Evolutionary conservation across 225 moss, liverwort and hornwort species (phyloP), one percentile per base, ranked within the genome.

Genomic region (Physcomitrium patens): DNA sequence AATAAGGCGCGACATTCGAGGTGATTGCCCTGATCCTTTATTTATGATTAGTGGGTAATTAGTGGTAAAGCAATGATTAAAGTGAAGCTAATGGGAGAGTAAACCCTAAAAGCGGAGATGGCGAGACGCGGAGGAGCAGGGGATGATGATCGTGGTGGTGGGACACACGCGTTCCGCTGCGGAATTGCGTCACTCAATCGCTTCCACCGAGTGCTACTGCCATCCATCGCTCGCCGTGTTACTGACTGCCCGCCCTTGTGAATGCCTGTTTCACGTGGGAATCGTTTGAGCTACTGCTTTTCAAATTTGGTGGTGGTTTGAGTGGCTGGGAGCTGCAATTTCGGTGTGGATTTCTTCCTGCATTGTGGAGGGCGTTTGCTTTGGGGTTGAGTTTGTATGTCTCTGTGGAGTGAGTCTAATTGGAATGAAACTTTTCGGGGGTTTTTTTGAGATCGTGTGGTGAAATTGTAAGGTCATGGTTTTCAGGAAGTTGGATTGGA

Each of bases 291-390:
- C 70, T 63, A 0, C 18, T 19, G 14, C 58, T 16, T 52, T 51
- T 11, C 20, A 11, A 0, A 60, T 37, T 52, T 53, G 44, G 69
- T 70, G 72, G 55, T 53, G 18, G 20, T 0, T 52, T 45, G 53
- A 46, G 60, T 27, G 0, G 51, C 19, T 41, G 4, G 24, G 58
- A 27, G n/a, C 59, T 44, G 2, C n/a, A 23, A 46, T 46, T 31
- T 54, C 23, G 71, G 54, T 44, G 24, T 18, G 13, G 8, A 81
- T 72, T 69, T 46, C 31, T 67, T 24, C 46, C 37, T 43, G 0
- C 80, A 76, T 76, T 60, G 76, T 41, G 24, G 45, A 14, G 44
- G 72, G 26, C 2, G 26, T 65, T 0, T 27, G 59, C 15, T 20
- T 24, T 18, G 22, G 7, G 6, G 4, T 52, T 46, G 52, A 0